A percentile compares a stretch with the other conserved stretches of the same genome.
These are phyloP conservation scores for Malania oleifera DNA, from an alignment of 164 flowering plant species.

Conservation along the genomic window DNA sequence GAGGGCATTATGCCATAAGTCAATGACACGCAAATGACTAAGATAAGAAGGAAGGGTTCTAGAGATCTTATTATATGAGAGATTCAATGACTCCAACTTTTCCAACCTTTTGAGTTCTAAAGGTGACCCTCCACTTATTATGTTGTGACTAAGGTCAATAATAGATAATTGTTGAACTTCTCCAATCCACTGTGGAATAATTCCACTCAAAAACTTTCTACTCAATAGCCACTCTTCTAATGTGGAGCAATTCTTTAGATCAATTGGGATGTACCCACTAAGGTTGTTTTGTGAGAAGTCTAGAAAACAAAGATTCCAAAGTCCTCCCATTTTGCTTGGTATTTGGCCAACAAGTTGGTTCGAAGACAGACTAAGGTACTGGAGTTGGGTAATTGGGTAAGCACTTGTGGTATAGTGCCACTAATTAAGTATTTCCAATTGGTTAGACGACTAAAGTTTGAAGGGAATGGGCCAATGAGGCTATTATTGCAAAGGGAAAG, in stretches of 20 bases:
- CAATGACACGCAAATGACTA: background rate
- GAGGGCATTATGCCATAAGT: background rate
- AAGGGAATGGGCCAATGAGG: conserved; percentile 9
- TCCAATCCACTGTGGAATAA: background rate
- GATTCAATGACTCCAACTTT: background rate
- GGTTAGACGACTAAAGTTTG: background rate
- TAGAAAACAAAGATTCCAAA: background rate
- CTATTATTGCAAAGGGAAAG: background rate
- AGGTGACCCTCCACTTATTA: conserved; percentile 1
- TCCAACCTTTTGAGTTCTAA: background rate
- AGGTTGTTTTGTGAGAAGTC: too few relatives aligned
- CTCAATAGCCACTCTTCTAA: background rate
- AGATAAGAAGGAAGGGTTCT: background rate
- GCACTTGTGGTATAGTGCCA: too few relatives aligned
- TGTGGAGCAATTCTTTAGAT: background rate
- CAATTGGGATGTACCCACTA: background rate
- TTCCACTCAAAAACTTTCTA: background rate
- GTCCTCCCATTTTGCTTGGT: background rate
- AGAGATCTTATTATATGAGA: conserved; percentile 2
- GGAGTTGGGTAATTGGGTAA: too few relatives aligned
- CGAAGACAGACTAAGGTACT: background rate
- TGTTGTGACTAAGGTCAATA: background rate
- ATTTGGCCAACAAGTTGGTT: background rate
- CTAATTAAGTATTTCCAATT: too few relatives aligned
- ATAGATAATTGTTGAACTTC: too few relatives aligned